These are phyloP conservation scores for Calonectria leucothoes DNA, from an alignment of 2,329 filamentous ascomycete species.

Conservation along the genomic window DNA sequence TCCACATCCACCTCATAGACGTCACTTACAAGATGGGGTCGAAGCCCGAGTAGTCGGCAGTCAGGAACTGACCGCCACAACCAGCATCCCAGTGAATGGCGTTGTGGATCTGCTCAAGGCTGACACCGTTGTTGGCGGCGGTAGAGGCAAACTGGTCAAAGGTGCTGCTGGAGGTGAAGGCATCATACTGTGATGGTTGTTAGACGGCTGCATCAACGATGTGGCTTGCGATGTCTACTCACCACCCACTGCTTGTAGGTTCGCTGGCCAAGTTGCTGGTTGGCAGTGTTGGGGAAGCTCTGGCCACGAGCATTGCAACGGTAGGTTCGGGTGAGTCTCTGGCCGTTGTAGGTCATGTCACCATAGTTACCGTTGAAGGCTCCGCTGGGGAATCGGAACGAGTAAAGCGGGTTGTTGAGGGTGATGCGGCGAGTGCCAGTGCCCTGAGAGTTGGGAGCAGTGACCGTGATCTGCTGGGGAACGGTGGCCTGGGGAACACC, in stretches of 20 bases:
- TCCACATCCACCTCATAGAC: not conserved
- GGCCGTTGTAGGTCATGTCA: constrained; percentile 37
- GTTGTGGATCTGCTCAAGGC: constrained; percentile 58
- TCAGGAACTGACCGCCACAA: constrained; percentile 56
- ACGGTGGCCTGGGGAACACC: constrained; percentile 56
- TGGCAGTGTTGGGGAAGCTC: constrained; percentile 55
- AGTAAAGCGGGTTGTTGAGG: constrained; percentile 64
- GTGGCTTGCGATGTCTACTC: constrained; percentile 32
- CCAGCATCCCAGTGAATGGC: constrained; percentile 54
- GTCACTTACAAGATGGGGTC: constrained; percentile 57
- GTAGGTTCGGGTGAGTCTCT: constrained; percentile 50
- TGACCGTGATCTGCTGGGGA: constrained; percentile 50
- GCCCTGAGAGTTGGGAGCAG: constrained; percentile 50
- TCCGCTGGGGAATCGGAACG: constrained; percentile 60
- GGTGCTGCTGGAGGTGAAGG: constrained; percentile 50
- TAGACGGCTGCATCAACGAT: constrained; percentile 17
- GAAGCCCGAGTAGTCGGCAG: constrained; percentile 55
- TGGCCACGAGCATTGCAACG: constrained; percentile 50
- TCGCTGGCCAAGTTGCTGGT: constrained; percentile 45
- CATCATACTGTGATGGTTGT: constrained; percentile 51
- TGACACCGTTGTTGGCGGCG: constrained; percentile 47
- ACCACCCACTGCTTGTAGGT: constrained; percentile 56
- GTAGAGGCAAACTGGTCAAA: constrained; percentile 51
- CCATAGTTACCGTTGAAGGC: constrained; percentile 53
- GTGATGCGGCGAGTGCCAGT: constrained; percentile 41